phyloP scores from a whole-genome alignment of 768 basidiomycete genomes.

The Tubosaeta sp. region DNA sequence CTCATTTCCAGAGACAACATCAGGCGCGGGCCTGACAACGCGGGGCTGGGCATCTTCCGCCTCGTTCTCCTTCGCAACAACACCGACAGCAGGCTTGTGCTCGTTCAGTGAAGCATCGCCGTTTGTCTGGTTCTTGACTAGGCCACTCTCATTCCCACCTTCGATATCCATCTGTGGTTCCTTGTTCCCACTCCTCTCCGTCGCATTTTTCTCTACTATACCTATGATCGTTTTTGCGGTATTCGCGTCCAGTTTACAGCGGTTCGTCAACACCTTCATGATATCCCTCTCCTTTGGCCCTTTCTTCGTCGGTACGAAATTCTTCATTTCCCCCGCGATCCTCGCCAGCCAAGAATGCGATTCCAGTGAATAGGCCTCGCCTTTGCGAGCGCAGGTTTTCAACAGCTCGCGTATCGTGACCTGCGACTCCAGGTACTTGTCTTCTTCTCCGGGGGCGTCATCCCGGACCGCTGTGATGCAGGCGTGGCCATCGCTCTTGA shows the following conservation, averaged over 20 bases:
- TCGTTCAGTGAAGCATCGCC: no score
- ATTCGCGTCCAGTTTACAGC: slow-evolving; percentile 25
- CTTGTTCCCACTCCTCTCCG: no score
- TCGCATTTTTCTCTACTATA: slow-evolving; percentile 13
- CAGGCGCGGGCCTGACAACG: no score
- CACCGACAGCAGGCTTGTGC: no score
- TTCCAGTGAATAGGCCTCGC: slow-evolving; percentile 13
- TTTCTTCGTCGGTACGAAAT: slow-evolving; percentile 11
- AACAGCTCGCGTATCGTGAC: slow-evolving; percentile 18
- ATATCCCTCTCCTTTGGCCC: slow-evolving; percentile 18
- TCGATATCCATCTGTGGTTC: no score
- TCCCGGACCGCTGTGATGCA: slow-evolving; percentile 29
- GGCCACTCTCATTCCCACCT: no score
- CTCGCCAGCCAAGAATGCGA: slow-evolving; percentile 16
- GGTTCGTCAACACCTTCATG: slow-evolving; percentile 14
- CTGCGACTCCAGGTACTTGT: slow-evolving; percentile 24
- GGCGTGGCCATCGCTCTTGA: slow-evolving; percentile 27
- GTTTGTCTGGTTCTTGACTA: no score
- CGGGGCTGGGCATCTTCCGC: no score
- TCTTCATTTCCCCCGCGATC: slow-evolving; percentile 10
- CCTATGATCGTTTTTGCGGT: slow-evolving; percentile 20
- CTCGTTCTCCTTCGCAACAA: no score
- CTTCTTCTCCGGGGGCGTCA: slow-evolving; percentile 13
- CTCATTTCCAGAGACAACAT: no score
- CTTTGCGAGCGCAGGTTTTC: slow-evolving; percentile 12